Evolutionary conservation across 2,329 filamentous ascomycete genomes (phyloP).

Genomic region (Alternaria sp.): DNA sequence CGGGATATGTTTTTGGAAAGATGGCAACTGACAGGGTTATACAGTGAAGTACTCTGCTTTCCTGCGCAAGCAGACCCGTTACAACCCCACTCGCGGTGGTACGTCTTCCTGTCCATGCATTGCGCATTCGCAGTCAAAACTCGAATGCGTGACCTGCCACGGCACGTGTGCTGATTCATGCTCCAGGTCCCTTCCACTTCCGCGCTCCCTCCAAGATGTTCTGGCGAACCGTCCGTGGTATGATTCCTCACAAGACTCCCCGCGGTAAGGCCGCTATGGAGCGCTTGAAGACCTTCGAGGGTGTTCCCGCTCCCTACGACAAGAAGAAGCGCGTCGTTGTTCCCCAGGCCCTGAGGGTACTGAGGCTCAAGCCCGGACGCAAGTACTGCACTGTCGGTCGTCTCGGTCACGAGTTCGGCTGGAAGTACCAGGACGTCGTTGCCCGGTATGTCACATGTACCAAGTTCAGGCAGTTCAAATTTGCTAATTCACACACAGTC

Average conservation of each 20-base stretch:
- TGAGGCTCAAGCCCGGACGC: slow-evolving; percentile 97
- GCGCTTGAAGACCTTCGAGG: slow-evolving; percentile 99
- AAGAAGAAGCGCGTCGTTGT: slow-evolving; percentile 99
- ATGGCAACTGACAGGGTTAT: slow-evolving; percentile 46
- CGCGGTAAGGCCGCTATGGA: slow-evolving; percentile 96
- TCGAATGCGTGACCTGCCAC: not conserved
- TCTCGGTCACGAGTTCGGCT: slow-evolving; percentile 98
- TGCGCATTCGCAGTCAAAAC: not conserved
- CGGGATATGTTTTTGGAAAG: slow-evolving; percentile 8
- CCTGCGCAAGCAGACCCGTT: slow-evolving; percentile 99
- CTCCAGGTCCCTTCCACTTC: slow-evolving; percentile 97
- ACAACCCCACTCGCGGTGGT: slow-evolving; percentile 99
- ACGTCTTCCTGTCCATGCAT: slow-evolving; percentile 55
- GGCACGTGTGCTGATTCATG: slow-evolving; percentile 27
- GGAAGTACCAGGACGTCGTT: slow-evolving; percentile 99
- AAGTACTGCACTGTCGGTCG: slow-evolving; percentile 99
- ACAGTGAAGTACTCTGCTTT: slow-evolving; percentile 99
- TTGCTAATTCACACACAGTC: slow-evolving; percentile 64
- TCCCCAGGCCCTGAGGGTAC: slow-evolving; percentile 94
- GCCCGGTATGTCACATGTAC: slow-evolving; percentile 76
- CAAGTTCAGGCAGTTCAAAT: not conserved
- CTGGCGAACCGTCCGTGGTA: slow-evolving; percentile 99
- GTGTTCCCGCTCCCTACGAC: slow-evolving; percentile 98
- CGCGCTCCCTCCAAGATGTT: slow-evolving; percentile 98
- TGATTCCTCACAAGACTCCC: slow-evolving; percentile 99